Conservation (phyloP, 2,329 filamentous ascomycete genomes). For the Coniochaeta sp. region DNA sequence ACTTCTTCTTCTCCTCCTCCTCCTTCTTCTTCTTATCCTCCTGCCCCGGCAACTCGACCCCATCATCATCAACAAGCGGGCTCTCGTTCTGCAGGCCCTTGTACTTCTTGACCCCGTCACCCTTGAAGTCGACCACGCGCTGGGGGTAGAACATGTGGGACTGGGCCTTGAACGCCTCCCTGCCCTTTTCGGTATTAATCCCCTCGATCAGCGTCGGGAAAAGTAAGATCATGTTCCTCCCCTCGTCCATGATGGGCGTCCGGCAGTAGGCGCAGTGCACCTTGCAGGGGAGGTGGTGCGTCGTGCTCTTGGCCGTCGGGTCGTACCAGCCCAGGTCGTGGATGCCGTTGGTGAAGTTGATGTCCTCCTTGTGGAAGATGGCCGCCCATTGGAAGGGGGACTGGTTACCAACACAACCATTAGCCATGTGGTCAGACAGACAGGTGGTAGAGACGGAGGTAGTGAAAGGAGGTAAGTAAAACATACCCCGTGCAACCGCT, state of each 20-base stretch:
- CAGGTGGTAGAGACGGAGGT: too few relatives aligned
- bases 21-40: slow-evolving; percentile 5
- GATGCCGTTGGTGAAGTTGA: slow-evolving; percentile 60
- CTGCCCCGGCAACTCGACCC: not conserved
- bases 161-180: slow-evolving; percentile 57
- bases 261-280: slow-evolving; percentile 71
- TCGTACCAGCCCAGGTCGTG: slow-evolving; percentile 67
- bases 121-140: slow-evolving; percentile 62
- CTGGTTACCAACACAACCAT: slow-evolving; percentile 30
- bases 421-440: too few relatives aligned
- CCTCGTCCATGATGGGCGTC: slow-evolving; percentile 81
- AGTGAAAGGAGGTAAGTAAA: not conserved
- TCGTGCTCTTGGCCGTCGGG: slow-evolving; percentile 47
- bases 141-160: slow-evolving; percentile 77
- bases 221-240: slow-evolving; percentile 72
- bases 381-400: slow-evolving; percentile 87
- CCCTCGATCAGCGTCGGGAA: slow-evolving; percentile 69
- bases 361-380: slow-evolving; percentile 74
- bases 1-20: not conserved
- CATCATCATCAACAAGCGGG: slow-evolving; percentile 17
- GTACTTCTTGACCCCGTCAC: slow-evolving; percentile 76
- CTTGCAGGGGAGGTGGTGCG: slow-evolving; percentile 72
- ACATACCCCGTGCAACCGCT: slow-evolving; percentile 60
- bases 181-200: slow-evolving; percentile 47
- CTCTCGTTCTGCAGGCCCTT: slow-evolving; percentile 50